Conservation (phyloP, 352 stramenopile species). For the Phytopythium helicoides region DNA sequence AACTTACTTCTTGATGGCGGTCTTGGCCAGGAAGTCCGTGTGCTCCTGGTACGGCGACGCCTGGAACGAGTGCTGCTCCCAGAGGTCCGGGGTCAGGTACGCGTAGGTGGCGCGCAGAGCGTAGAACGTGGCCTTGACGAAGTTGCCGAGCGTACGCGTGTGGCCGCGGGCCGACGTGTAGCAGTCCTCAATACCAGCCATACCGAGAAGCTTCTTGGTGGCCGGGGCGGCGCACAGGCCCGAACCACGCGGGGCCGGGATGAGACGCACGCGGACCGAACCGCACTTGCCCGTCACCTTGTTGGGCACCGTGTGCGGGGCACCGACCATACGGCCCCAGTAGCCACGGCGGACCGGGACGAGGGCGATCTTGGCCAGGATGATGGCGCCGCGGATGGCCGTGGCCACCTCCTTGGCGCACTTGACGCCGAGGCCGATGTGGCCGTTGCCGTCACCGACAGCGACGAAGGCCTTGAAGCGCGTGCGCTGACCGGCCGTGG, state of each 20-base stretch:
- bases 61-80: constrained; percentile 94
- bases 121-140: constrained; percentile 99
- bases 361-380: constrained; percentile 98
- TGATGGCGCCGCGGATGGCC: constrained; percentile 99
- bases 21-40: constrained; percentile 99
- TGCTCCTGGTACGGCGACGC: constrained; percentile 98
- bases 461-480: constrained; percentile 99
- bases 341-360: constrained; percentile 98
- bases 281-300: constrained; percentile 99
- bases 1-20: constrained; percentile 89
- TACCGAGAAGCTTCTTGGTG: constrained; percentile 98
- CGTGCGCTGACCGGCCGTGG: constrained; percentile 98
- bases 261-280: constrained; percentile 98
- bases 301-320: constrained; percentile 97
- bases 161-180: constrained; percentile 96
- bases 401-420: constrained; percentile 99
- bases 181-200: constrained; percentile 99
- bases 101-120: constrained; percentile 97
- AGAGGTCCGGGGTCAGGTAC: constrained; percentile 99
- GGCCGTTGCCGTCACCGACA: constrained; percentile 97
- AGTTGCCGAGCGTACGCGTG: constrained; percentile 99
- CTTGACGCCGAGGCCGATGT: constrained; percentile 99
- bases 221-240: constrained; percentile 98
- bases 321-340: constrained; percentile 96
- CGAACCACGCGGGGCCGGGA: constrained; percentile 99